A percentile compares a stretch with the other conserved stretches of the same genome.
Evolutionary conservation across 345 rosid species (phyloP).

Genomic region (Eucalyptus pumila): DNA sequence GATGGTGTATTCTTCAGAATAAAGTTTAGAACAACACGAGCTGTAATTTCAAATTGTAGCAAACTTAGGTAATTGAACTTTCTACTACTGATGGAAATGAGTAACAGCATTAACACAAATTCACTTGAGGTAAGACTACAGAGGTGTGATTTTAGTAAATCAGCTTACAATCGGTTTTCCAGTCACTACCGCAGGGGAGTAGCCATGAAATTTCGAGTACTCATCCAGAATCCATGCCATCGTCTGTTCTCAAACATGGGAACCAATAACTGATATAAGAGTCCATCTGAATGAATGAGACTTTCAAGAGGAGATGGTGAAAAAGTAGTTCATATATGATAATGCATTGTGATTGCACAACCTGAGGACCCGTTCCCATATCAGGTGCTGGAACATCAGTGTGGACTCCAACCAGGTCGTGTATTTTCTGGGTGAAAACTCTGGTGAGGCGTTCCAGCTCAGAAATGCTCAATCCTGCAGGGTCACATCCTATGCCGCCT

Average conservation of each 20-base stretch:
- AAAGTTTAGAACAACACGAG: neutral
- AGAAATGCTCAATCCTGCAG: constrained; percentile 49
- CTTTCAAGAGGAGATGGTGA: neutral
- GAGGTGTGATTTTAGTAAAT: neutral
- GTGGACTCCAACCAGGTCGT: constrained; percentile 81
- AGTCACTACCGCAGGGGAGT: constrained; percentile 91
- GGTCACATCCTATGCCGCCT: constrained; percentile 93
- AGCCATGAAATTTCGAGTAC: constrained; percentile 87
- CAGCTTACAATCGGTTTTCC: constrained; percentile 80
- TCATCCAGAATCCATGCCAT: constrained; percentile 99
- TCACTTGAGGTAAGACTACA: neutral
- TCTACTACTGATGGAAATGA: neutral
- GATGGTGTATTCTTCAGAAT: neutral
- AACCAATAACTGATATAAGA: neutral
- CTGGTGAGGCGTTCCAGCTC: constrained; percentile 86
- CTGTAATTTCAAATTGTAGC: neutral
- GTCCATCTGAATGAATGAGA: neutral
- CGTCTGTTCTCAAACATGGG: constrained; percentile 33
- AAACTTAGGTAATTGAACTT: neutral
- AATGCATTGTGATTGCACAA: neutral
- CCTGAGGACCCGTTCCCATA: constrained; percentile 98
- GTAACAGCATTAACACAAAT: neutral
- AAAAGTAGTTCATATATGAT: neutral
- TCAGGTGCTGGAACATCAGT: constrained; percentile 98
- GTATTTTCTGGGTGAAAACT: constrained; percentile 94